A percentile compares a stretch with the other conserved stretches of the same genome.
phyloP scores from a whole-genome alignment of 2,329 filamentous ascomycete species.

The Diaporthe nobilis region DNA sequence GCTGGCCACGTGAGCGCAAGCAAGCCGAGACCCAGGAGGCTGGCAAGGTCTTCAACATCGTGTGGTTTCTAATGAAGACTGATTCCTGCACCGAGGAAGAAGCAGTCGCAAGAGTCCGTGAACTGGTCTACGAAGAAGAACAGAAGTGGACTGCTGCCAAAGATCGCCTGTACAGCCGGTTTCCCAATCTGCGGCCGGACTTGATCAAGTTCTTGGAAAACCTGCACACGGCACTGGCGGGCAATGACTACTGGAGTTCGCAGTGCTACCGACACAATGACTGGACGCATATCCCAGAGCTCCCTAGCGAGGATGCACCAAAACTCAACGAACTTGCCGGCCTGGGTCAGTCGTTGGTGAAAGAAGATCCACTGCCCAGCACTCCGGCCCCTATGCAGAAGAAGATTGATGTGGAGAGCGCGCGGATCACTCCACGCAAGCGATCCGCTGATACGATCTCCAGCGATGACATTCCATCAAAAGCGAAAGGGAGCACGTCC shows the following conservation, averaged over 20 bases:
- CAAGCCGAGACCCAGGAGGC: background rate
- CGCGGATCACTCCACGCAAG: background rate
- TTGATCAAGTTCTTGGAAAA: background rate
- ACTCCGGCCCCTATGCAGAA: background rate
- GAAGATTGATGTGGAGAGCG: background rate
- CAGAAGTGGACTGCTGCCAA: slow-evolving; percentile 3
- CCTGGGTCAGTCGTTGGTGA: background rate
- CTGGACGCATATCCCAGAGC: background rate
- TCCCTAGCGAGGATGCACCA: background rate
- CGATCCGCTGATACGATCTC: background rate
- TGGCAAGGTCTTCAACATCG: background rate
- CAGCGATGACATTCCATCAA: background rate
- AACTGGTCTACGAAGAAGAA: background rate
- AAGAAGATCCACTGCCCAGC: background rate
- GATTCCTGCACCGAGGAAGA: background rate
- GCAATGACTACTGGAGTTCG: background rate
- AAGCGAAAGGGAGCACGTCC: background rate
- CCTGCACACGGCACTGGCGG: background rate
- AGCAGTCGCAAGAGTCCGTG: background rate
- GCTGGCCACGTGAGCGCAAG: background rate
- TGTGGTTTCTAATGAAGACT: background rate
- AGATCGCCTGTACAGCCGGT: background rate
- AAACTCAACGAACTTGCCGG: background rate
- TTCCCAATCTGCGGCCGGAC: background rate
- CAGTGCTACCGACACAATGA: background rate